phyloP scores from a whole-genome alignment of 192 early-diverging fungal genomes.

The Dispira simplex region DNA sequence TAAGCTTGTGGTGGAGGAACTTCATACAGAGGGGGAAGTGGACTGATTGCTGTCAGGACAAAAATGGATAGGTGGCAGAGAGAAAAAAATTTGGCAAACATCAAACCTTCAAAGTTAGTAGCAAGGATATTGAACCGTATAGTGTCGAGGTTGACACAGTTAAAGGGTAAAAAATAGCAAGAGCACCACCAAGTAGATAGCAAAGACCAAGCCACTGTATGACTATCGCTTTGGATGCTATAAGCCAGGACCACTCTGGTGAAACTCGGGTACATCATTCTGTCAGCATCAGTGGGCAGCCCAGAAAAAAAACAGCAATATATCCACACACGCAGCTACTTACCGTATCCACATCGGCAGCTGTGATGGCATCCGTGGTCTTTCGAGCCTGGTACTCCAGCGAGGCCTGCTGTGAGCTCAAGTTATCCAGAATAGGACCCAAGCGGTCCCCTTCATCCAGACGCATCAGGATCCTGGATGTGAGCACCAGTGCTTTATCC shows the following conservation, averaged over 20 bases:
- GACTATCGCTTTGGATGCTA: neutral
- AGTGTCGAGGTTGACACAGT: too few relatives aligned
- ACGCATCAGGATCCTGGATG: conserved; percentile 62
- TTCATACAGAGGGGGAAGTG: conserved; percentile 92
- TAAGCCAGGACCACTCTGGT: too few relatives aligned
- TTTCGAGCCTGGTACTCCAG: conserved; percentile 41
- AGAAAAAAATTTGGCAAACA: too few relatives aligned
- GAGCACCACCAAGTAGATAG: too few relatives aligned
- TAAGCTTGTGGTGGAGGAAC: conserved; percentile 55
- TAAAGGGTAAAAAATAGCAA: too few relatives aligned
- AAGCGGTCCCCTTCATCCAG: conserved; percentile 90
- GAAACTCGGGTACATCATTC: too few relatives aligned
- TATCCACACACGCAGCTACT: neutral
- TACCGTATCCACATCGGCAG: conserved; percentile 48
- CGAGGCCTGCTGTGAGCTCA: conserved; percentile 67
- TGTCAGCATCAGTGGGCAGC: too few relatives aligned
- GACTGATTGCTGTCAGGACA: conserved; percentile 24
- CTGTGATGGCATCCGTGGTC: conserved; percentile 37
- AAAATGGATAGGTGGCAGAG: too few relatives aligned
- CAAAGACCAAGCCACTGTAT: neutral
- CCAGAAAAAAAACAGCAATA: too few relatives aligned
- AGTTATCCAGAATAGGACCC: conserved; percentile 69
- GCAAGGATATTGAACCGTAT: too few relatives aligned
- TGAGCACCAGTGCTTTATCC: conserved; percentile 29
- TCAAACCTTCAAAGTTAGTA: too few relatives aligned